Base-by-base conservation (phyloP, 192 early-diverging fungal species). In the Coemansia sp. region DNA sequence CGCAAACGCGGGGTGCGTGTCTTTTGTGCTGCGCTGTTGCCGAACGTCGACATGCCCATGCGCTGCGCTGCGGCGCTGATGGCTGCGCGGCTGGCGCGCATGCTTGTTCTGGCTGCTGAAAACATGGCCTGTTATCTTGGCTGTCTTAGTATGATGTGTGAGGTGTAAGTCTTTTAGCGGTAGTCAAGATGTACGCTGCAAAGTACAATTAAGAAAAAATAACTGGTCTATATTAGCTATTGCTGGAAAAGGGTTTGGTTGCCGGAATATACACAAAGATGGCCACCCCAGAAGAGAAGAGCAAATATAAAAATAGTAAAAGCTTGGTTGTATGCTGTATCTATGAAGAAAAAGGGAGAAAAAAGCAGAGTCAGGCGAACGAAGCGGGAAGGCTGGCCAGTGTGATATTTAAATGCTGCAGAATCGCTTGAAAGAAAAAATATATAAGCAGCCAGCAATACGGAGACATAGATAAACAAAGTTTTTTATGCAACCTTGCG, bases 11-110 rank as follows among this genome's bases (percentile, higher is more conserved):
- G 61, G 8, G 59, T 71, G 54, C 69, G 73, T 29, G 63, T 20
- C 36, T 60, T 31, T 28, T 31, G 25, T 12, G 65, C 56, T 3
- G 52, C 64, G 51, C 48, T 56, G n/a, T 56, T 64, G 18, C 48
- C 63, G 38, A 69, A 48, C 31, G 73, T 70, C 29, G 79, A 72
- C 79, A 81, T 76, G 56, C 49, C 61, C 67, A 67, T 60, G 51
- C 79, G 73, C 79, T 73, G 79, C n/a, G 56, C 61, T 25, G 56
- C 54, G 29, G 52, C 29, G 22, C 42, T 54, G 25, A 52, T 49
- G 42, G 73, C 73, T 29, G 67, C 60, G 38, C 64, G 73, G 50
- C 62, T n/a, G 33, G 63, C 40, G 33, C 70, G 66, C 12, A 66
- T 14, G 7, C 59, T 68, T 16, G 63, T 40, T 64, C 61, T 64